Conservation (phyloP, 306 rosid species). For the Trifolium repens region DNA sequence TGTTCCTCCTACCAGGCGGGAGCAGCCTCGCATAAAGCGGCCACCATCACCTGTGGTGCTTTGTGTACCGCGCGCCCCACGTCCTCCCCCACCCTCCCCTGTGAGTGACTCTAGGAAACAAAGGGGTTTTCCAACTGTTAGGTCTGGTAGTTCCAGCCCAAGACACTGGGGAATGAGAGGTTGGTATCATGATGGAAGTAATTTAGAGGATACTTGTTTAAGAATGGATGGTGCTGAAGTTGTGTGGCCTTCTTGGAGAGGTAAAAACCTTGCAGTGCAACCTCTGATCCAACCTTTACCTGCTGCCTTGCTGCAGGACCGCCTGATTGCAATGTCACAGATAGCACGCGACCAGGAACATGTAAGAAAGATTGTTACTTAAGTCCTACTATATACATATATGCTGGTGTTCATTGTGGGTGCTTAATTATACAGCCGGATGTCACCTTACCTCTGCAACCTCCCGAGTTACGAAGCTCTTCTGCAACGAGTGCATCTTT, state of each 20-base stretch:
- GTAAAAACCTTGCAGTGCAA: constrained; percentile 66
- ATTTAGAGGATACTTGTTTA: constrained; percentile 80
- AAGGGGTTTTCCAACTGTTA: constrained; percentile 90
- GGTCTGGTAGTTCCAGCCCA: constrained; percentile 99
- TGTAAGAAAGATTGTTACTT: constrained; percentile 54
- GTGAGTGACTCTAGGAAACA: constrained; percentile 84
- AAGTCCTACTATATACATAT: constrained; percentile 29
- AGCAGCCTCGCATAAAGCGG: constrained; percentile 86
- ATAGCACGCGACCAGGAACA: constrained; percentile 92
- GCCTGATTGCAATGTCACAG: constrained; percentile 87
- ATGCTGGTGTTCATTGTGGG: constrained; percentile 36
- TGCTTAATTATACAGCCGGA: constrained; percentile 75
- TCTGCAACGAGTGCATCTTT: constrained; percentile 60
- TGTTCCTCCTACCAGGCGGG: constrained; percentile 82
- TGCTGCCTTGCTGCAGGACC: constrained; percentile 81
- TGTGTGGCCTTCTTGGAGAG: constrained; percentile 96
- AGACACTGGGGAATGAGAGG: constrained; percentile 98
- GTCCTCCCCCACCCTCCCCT: constrained; percentile 93
- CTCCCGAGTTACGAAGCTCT: constrained; percentile 68
- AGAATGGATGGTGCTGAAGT: constrained; percentile 95
- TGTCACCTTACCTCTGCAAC: constrained; percentile 82
- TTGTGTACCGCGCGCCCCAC: constrained; percentile 85
- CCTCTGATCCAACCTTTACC: constrained; percentile 90
- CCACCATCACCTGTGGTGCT: constrained; percentile 96
- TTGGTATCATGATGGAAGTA: constrained; percentile 90